A percentile compares a stretch with the other conserved stretches of the same genome.
Evolutionary conservation across 2,329 filamentous ascomycete species (phyloP).

Genomic region (Westerdykella ornata): DNA sequence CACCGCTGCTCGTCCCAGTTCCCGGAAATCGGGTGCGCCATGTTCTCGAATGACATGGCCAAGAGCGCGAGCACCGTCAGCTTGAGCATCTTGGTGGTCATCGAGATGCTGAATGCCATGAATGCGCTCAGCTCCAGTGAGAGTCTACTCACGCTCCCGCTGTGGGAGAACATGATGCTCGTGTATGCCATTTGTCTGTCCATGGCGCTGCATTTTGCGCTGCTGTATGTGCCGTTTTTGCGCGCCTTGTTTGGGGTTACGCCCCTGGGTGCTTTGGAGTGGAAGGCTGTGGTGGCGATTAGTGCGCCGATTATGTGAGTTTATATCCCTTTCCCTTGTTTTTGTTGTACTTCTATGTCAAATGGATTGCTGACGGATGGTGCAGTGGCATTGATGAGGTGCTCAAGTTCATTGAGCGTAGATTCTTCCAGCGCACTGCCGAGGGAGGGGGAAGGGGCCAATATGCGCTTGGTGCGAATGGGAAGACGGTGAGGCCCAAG

Average conservation of each 20-base stretch:
- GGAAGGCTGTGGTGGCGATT: slow-evolving; percentile 83
- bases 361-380: slow-evolving; percentile 11
- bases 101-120: slow-evolving; percentile 99
- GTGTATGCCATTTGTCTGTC: slow-evolving; percentile 89
- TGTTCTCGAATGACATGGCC: slow-evolving; percentile 81
- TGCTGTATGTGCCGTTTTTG: slow-evolving; percentile 85
- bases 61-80: slow-evolving; percentile 90
- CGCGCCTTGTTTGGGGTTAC: slow-evolving; percentile 86
- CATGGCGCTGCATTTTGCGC: slow-evolving; percentile 90
- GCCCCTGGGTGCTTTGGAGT: slow-evolving; percentile 77
- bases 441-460: not conserved
- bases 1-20: slow-evolving; percentile 84
- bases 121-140: slow-evolving; percentile 95
- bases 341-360: not conserved
- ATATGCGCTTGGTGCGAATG: slow-evolving; percentile 13
- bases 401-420: slow-evolving; percentile 67
- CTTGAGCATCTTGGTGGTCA: slow-evolving; percentile 84
- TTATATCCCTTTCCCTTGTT: slow-evolving; percentile 1
- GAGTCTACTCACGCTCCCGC: slow-evolving; percentile 80
- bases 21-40: slow-evolving; percentile 81
- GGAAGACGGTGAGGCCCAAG: slow-evolving; percentile 19
- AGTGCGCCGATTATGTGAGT: slow-evolving; percentile 90
- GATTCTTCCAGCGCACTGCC: slow-evolving; percentile 21
- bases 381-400: slow-evolving; percentile 70
- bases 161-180: slow-evolving; percentile 99